Evolutionary conservation across 2,329 filamentous ascomycete genomes (phyloP).

Genomic region (Aureobasidium sp.): DNA sequence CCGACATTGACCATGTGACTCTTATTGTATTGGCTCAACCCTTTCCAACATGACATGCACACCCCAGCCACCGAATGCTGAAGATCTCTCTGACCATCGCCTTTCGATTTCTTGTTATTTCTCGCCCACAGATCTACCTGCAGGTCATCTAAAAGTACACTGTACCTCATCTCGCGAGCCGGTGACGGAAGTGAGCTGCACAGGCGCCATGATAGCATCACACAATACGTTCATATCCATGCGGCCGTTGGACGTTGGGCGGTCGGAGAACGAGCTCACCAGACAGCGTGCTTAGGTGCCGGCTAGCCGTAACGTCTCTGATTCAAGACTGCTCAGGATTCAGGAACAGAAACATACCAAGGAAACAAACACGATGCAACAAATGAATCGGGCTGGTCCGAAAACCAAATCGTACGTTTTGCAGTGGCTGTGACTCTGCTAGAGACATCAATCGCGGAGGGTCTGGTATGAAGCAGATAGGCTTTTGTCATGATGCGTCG

Average conservation of each 20-base stretch:
- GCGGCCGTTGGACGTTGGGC: background rate
- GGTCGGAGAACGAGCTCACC: background rate
- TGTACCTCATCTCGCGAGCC: slow-evolving; percentile 11
- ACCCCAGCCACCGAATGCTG: slow-evolving; percentile 4
- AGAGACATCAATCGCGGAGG: background rate
- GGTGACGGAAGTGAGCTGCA: slow-evolving; percentile 4
- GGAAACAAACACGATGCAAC: background rate
- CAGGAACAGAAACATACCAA: slow-evolving; percentile 7
- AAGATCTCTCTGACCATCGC: background rate
- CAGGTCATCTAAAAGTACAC: slow-evolving; percentile 8
- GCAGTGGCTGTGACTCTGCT: background rate
- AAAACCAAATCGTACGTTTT: background rate
- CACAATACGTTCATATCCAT: slow-evolving; percentile 1
- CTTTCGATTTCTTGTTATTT: background rate
- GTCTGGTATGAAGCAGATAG: slow-evolving; percentile 9
- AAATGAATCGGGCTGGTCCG: background rate
- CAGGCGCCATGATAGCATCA: background rate
- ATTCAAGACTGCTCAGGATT: slow-evolving; percentile 1
- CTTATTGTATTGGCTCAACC: slow-evolving; percentile 1
- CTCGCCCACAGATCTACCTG: slow-evolving; percentile 5
- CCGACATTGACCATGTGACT: background rate
- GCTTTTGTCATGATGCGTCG: slow-evolving; percentile 14
- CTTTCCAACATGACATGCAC: background rate
- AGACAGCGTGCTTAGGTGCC: background rate
- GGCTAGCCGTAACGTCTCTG: slow-evolving; percentile 12